phyloP scores from a whole-genome alignment of 1,284 basidiomycete genomes.

The Apiotrichum porosum region DNA sequence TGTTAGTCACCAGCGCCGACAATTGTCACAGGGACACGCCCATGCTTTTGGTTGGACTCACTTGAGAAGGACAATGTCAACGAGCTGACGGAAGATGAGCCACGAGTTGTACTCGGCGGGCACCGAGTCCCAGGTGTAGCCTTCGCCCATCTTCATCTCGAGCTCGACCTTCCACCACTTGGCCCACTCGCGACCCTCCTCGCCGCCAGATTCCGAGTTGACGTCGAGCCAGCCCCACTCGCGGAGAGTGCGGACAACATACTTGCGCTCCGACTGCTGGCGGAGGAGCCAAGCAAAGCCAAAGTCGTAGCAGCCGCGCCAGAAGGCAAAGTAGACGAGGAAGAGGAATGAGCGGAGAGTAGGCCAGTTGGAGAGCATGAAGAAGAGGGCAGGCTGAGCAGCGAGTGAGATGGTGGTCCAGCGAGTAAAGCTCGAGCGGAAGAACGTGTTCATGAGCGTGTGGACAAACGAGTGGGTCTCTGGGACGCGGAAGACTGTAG shows the following conservation, averaged over 20 bases:
- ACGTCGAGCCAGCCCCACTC: slow-evolving; percentile 82
- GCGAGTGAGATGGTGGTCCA: slow-evolving; percentile 75
- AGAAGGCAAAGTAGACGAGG: slow-evolving; percentile 69
- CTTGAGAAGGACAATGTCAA: slow-evolving; percentile 95
- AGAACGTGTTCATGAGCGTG: slow-evolving; percentile 78
- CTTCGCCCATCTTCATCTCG: slow-evolving; percentile 86
- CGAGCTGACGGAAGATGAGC: slow-evolving; percentile 57
- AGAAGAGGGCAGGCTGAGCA: slow-evolving; percentile 73
- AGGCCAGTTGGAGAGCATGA: slow-evolving; percentile 56
- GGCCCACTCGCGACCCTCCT: slow-evolving; percentile 60
- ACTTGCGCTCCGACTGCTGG: slow-evolving; percentile 87
- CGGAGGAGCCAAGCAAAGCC: slow-evolving; percentile 92
- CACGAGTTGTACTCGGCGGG: slow-evolving; percentile 50
- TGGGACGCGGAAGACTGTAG: slow-evolving; percentile 83
- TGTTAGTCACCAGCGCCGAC: slow-evolving; percentile 49
- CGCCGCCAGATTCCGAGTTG: slow-evolving; percentile 25
- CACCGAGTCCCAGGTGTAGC: slow-evolving; percentile 78
- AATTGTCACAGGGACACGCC: no score
- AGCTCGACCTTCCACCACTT: slow-evolving; percentile 83
- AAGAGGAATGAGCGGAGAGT: slow-evolving; percentile 49
- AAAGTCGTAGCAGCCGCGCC: slow-evolving; percentile 85
- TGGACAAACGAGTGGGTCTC: slow-evolving; percentile 93
- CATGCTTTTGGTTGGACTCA: no score
- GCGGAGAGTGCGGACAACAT: slow-evolving; percentile 80
- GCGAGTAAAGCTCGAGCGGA: slow-evolving; percentile 87